Conservation (phyloP, 345 rosid genomes). For the Hibiscus trionum region DNA sequence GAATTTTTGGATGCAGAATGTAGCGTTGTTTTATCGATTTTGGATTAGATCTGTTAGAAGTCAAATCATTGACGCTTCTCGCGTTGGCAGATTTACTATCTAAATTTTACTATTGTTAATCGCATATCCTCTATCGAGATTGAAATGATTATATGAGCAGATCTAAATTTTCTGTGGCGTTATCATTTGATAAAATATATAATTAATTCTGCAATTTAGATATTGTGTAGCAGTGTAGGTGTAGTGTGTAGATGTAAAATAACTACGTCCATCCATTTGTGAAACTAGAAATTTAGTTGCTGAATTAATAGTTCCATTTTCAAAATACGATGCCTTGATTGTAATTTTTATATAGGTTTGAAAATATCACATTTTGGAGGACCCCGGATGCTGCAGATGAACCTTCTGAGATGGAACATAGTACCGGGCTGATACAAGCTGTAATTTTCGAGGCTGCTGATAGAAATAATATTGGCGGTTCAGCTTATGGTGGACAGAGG, state of each 20-base stretch:
- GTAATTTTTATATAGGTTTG: conserved; percentile 41
- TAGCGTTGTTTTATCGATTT: background rate
- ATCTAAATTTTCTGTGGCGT: background rate
- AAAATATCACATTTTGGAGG: conserved; percentile 73
- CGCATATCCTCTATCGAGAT: background rate
- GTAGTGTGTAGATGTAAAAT: background rate
- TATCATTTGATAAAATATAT: background rate
- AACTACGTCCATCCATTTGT: background rate
- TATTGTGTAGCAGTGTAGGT: background rate
- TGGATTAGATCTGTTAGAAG: conserved; percentile 6
- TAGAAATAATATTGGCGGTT: conserved; percentile 91
- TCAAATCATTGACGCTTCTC: background rate
- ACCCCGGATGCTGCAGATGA: conserved; percentile 38
- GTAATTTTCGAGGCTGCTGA: conserved; percentile 90
- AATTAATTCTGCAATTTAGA: background rate
- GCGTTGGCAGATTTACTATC: background rate
- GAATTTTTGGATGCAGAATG: background rate
- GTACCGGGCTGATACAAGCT: conserved; percentile 61
- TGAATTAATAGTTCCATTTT: conserved; percentile 1
- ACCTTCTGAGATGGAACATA: conserved; percentile 34
- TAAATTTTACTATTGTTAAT: background rate
- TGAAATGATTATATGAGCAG: background rate
- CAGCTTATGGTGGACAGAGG: conserved; percentile 97
- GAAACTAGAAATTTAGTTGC: background rate
- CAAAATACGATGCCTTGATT: background rate